phyloP scores from a whole-genome alignment of 2,329 filamentous ascomycete species.

The Fonsecaea pedrosoi region DNA sequence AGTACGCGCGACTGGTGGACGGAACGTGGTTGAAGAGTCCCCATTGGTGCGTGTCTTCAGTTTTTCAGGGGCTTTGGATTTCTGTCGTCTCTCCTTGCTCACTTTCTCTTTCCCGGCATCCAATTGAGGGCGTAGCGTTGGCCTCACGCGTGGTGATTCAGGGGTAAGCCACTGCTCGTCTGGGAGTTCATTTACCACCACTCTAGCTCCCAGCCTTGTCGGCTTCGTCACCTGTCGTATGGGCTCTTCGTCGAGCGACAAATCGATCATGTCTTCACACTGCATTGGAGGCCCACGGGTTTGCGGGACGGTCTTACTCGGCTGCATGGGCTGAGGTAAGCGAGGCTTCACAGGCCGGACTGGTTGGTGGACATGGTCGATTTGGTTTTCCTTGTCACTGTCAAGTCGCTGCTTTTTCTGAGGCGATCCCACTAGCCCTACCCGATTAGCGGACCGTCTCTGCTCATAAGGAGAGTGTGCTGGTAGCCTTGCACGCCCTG shows the following conservation, averaged over 20 bases:
- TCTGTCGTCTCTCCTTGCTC: neutral
- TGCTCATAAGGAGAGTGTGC: slow-evolving; percentile 71
- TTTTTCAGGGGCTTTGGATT: neutral
- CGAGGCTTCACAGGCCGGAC: slow-evolving; percentile 9
- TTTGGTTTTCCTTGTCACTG: slow-evolving; percentile 33
- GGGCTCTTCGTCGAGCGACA: slow-evolving; percentile 36
- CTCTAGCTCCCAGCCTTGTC: neutral
- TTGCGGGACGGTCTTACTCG: slow-evolving; percentile 14
- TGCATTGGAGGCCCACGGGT: slow-evolving; percentile 12
- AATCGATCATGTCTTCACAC: slow-evolving; percentile 29
- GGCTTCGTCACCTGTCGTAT: neutral
- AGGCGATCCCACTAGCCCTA: slow-evolving; percentile 40
- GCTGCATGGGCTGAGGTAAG: slow-evolving; percentile 26
- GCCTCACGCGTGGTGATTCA: neutral
- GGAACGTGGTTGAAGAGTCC: neutral
- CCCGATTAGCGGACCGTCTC: slow-evolving; percentile 45
- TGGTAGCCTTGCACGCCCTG: slow-evolving; percentile 66
- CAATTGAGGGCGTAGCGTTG: neutral
- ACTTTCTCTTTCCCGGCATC: neutral
- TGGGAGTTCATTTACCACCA: neutral
- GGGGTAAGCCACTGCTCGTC: slow-evolving; percentile 8
- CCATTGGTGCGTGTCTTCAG: neutral
- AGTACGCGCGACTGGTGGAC: slow-evolving; percentile 1
- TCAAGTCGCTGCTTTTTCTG: slow-evolving; percentile 46
- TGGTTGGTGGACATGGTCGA: neutral